These are phyloP conservation scores for Trypethelium eluteriae DNA, from an alignment of 495 filamentous ascomycete genomes.

Conservation along the genomic window DNA sequence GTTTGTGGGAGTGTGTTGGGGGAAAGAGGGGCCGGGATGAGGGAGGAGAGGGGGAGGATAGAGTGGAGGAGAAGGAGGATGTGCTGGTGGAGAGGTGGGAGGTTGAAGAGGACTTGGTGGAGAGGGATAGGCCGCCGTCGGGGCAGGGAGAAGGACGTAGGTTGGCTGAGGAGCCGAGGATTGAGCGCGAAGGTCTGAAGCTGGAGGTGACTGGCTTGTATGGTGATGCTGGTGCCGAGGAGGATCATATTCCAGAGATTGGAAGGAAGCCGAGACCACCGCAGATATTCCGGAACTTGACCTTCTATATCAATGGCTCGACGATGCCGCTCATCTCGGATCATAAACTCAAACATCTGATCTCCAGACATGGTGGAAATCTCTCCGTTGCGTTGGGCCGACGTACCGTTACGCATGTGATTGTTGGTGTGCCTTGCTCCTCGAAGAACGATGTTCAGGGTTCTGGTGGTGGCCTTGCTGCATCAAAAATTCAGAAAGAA, in stretches of 20 bases:
- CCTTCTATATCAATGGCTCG: slow-evolving; percentile 83
- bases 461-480: slow-evolving; percentile 71
- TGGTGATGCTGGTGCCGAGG: neutral
- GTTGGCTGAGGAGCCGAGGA: slow-evolving; percentile 16
- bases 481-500: slow-evolving; percentile 75
- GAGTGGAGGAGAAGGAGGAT: slow-evolving; percentile 35
- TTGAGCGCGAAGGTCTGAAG: slow-evolving; percentile 17
- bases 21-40: slow-evolving; percentile 32
- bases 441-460: slow-evolving; percentile 37
- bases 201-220: neutral
- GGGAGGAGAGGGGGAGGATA: slow-evolving; percentile 23
- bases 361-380: slow-evolving; percentile 63
- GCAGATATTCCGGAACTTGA: slow-evolving; percentile 57
- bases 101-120: slow-evolving; percentile 36
- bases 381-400: slow-evolving; percentile 62
- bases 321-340: slow-evolving; percentile 76
- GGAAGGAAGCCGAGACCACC: slow-evolving; percentile 14
- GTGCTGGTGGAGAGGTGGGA: slow-evolving; percentile 17
- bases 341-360: slow-evolving; percentile 72
- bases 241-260: neutral
- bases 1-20: slow-evolving; percentile 30
- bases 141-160: neutral
- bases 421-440: slow-evolving; percentile 57
- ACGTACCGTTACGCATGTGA: slow-evolving; percentile 75
- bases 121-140: slow-evolving; percentile 17